Base-by-base conservation (phyloP, 768 basidiomycete species). In the Favolaschia claudopus region DNA sequence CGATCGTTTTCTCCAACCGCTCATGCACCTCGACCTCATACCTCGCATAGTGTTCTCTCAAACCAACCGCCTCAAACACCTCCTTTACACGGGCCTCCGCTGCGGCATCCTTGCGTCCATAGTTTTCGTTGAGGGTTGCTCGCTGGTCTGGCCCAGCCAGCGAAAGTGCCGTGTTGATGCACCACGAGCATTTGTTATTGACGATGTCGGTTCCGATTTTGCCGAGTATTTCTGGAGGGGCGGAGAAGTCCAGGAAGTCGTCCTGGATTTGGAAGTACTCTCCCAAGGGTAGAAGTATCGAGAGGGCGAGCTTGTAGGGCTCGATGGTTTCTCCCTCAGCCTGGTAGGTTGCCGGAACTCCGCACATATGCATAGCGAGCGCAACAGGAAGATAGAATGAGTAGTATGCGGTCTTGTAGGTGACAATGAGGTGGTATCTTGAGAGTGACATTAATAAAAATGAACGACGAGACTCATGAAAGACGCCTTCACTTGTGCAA, bases 111-210 rank as follows among this genome's bases (percentile, higher is more conserved):
- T 83, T 83, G 57, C 75, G 69, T 1, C 82, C 84, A 65, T 80
- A 81, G 54, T 80, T 83, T 57, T 81, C 82, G 55, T 82, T 87
- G 19, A 89, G 78, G 24, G 86, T 70, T 25, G 72, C 72, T 29
- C 85, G 82, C 71, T 90, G 89, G n/a, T 69, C 82, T 0, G 85
- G 77, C 5, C 76, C 79, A 2, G 82, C 86, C 36, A 79, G 71
- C n/a, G 76, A 72, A 56, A 99, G 81, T 25, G 95, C 97, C 20
- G 86, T 88, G 77, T 97, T 98, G 74, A 99, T 82, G 67, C 89
- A 89, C 97, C 96, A 99, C n/a, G 91, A 91, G 76, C 96, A 99
- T 79, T 99, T 99, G 86, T 98, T 98, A 76, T 99, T 96, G 57
- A 98, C 74, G 69, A 99, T 99, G 73, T 99, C 97, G 15, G 96